Evolutionary conservation across 495 filamentous ascomycete species (phyloP), one percentile per base, ranked within the genome.

Genomic region (Haplographium delicatum): DNA sequence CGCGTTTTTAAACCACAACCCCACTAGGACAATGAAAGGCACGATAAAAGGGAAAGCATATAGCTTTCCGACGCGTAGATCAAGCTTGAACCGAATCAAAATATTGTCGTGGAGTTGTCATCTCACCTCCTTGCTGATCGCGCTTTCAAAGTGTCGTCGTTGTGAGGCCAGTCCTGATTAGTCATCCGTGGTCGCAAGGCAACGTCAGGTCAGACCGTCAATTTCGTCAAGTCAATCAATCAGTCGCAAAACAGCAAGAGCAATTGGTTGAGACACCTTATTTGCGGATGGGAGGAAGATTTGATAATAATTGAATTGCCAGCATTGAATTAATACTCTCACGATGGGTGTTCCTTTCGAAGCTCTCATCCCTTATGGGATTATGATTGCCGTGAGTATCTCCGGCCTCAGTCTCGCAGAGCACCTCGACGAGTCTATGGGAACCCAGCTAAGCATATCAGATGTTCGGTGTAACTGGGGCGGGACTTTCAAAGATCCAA

Each of bases 271-370:
- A 4, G 48, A 47, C 10, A 11, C 4, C 11, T 41, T 23, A 7
- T 28, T 18, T 24, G 16, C 5, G 3, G 19, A n/a, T 34, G 3
- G 7, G 23, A 19, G n/a, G 34, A 44, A 22, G 11, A 43, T 11
- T n/a, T 5, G 7, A 10, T 38, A 40, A 53, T 61, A 45, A 61
- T 49, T 23, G 15, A 16, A 26, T 5, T 23, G 3, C 27, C 34
- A 60, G 57, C 31, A 50, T 46, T 43, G 34, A 51, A 19, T 44
- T 16, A 43, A 31, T 5, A 48, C 38, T 35, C 54, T 56, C 77
- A 78, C 62, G 41, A 97, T 97, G 93, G 88, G 85, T 67, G 82
- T 98, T 56, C 93, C 93, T 44, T 97, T 97, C 74, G 93, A 98
- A 78, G 83, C 90, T 51, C 72, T 98, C 60, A 70, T 98, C 65